Conservation (phyloP, 768 basidiomycete species). For the Trametes coccinea region DNA sequence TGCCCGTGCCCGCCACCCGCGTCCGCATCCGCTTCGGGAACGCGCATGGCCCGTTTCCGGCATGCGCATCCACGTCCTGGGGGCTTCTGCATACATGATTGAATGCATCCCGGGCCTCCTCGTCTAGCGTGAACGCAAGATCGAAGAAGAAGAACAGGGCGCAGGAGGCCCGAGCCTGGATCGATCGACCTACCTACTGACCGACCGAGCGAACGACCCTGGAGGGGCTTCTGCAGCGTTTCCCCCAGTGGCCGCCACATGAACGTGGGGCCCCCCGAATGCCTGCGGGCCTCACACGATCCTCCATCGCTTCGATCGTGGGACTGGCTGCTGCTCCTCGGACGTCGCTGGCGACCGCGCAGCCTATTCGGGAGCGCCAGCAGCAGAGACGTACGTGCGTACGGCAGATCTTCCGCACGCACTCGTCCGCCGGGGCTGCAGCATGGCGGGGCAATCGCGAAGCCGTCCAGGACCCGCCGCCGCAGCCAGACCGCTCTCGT, state of each 20-base stretch:
- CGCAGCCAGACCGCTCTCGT: conserved; percentile 11
- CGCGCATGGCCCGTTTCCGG: neutral
- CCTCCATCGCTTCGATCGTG: neutral
- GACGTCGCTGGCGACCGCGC: neutral
- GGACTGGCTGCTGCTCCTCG: neutral
- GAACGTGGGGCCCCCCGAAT: conserved; percentile 22
- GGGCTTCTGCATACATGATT: neutral
- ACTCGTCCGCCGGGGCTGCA: no score
- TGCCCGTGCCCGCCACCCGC: neutral
- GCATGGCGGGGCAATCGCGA: neutral
- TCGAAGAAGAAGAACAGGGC: neutral
- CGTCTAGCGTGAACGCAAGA: neutral
- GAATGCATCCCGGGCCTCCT: neutral
- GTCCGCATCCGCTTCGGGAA: neutral
- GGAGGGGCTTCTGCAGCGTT: neutral
- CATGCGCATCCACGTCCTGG: neutral
- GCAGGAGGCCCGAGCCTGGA: no score
- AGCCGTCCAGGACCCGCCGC: neutral
- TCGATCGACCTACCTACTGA: no score
- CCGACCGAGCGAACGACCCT: no score
- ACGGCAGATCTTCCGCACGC: neutral
- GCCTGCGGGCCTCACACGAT: conserved; percentile 11
- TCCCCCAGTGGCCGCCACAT: conserved; percentile 8
- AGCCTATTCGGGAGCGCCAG: neutral
- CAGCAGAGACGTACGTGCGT: neutral